Conservation (phyloP, 108 stramenopile genomes). For the Parmales sp. region DNA sequence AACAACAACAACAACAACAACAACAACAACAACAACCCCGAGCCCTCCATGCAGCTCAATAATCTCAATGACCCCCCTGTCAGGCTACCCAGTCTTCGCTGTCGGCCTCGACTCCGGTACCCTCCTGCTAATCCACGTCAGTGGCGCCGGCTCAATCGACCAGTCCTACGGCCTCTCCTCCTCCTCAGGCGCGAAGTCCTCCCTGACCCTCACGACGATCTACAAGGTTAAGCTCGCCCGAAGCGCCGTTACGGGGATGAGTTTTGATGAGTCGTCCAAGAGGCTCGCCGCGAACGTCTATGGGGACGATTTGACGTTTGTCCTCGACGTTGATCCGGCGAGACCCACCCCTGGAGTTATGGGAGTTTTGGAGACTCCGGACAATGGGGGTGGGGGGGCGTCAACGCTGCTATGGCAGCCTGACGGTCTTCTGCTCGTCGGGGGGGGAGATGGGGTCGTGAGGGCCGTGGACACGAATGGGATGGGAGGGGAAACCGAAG, state of each 20-base stretch:
- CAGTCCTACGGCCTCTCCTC: neutral
- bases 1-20: neutral
- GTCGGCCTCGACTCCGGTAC: neutral
- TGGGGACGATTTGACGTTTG: neutral
- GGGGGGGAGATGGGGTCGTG: too few species aligned
- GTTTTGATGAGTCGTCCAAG: neutral
- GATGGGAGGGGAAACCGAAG: too few species aligned
- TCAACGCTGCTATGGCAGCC: too few species aligned
- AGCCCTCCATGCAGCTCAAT: neutral
- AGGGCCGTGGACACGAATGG: too few species aligned
- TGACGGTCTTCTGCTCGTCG: too few species aligned
- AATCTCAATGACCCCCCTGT: too few species aligned
- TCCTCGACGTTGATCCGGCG: conserved; percentile 3
- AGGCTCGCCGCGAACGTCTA: too few species aligned
- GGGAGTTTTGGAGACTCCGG: neutral
- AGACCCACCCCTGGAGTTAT: too few species aligned
- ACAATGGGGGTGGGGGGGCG: too few species aligned
- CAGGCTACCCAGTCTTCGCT: neutral
- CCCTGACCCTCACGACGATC: neutral
- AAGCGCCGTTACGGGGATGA: neutral
- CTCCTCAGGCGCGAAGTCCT: neutral
- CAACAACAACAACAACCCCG: neutral
- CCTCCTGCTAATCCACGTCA: neutral
- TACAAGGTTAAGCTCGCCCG: neutral
- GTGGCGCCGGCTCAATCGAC: neutral